Evolutionary conservation across 768 basidiomycete genomes (phyloP).

Genomic region (Termitomyces sp.): DNA sequence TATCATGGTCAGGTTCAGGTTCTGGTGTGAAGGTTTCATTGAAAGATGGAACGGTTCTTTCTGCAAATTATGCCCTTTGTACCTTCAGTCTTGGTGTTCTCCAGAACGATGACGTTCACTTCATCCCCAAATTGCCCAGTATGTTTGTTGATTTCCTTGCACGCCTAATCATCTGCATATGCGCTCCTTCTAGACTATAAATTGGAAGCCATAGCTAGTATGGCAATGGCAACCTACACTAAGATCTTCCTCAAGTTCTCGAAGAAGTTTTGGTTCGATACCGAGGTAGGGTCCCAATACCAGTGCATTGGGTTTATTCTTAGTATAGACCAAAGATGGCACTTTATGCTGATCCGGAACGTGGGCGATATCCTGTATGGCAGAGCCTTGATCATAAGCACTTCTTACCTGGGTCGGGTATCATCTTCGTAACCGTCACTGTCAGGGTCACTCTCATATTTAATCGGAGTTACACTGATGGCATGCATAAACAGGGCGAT

Average conservation of each 20-base stretch:
- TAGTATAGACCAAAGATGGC: constrained; percentile 32
- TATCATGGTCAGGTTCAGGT: constrained; percentile 39
- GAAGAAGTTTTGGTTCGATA: constrained; percentile 49
- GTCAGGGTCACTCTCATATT: constrained; percentile 18
- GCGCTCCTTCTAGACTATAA: constrained; percentile 35
- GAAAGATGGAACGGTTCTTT: constrained; percentile 33
- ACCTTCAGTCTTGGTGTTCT: constrained; percentile 71
- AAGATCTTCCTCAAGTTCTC: constrained; percentile 66
- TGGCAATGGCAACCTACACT: constrained; percentile 62
- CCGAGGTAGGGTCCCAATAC: constrained; percentile 22
- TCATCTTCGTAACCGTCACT: constrained; percentile 48
- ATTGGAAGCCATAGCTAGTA: constrained; percentile 55
- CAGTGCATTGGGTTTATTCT: not conserved
- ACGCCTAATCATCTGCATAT: not conserved
- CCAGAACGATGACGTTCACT: constrained; percentile 55
- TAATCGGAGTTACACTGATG: not conserved
- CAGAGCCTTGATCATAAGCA: constrained; percentile 52
- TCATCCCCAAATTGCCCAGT: constrained; percentile 47
- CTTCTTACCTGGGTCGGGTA: constrained; percentile 57
- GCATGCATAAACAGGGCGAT: constrained; percentile 38
- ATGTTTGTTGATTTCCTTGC: not conserved
- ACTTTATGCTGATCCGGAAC: constrained; percentile 49
- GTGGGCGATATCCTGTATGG: constrained; percentile 65
- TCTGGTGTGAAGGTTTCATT: constrained; percentile 43
- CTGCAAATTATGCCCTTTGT: constrained; percentile 53